Conservation (phyloP, 2,329 filamentous ascomycete species). For the Neofusicoccum kwambonambiense region DNA sequence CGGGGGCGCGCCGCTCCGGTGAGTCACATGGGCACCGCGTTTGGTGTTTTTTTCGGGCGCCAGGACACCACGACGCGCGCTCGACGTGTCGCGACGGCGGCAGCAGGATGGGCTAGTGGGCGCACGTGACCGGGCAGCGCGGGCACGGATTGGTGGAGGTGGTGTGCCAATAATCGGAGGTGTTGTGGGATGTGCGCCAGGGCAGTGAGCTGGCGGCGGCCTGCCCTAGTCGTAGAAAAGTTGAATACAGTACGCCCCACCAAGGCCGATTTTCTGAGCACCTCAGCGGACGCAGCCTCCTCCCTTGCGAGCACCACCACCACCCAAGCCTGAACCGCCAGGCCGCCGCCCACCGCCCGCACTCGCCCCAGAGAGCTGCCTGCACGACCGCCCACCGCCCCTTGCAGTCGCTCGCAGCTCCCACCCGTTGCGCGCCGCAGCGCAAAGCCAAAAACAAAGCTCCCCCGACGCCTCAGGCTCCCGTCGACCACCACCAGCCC, state of each 20-base stretch:
- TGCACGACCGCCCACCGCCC: neutral
- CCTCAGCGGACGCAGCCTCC: neutral
- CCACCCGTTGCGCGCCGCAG: constrained; percentile 9
- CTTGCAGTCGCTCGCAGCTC: constrained; percentile 6
- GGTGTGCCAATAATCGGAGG: neutral
- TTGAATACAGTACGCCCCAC: neutral
- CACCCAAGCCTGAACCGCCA: neutral
- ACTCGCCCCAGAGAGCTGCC: neutral
- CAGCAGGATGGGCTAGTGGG: neutral
- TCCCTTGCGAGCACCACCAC: constrained; percentile 6
- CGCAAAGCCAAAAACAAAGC: constrained; percentile 6
- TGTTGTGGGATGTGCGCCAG: too few relatives aligned
- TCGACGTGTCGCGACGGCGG: neutral
- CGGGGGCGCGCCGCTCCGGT: neutral
- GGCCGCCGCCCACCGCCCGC: neutral
- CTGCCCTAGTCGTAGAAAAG: neutral
- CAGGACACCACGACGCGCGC: neutral
- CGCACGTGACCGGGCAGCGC: neutral
- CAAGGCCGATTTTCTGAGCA: neutral
- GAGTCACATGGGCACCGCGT: constrained; percentile 1
- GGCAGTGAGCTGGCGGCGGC: too few relatives aligned
- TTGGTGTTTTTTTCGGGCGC: neutral
- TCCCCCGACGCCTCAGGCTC: constrained; percentile 1
- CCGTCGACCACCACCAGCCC: neutral
- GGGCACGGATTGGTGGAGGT: neutral